A percentile compares a stretch with the other conserved stretches of the same genome.
Conservation (phyloP, 2,329 filamentous ascomycete species). For the Penicillium sp. region DNA sequence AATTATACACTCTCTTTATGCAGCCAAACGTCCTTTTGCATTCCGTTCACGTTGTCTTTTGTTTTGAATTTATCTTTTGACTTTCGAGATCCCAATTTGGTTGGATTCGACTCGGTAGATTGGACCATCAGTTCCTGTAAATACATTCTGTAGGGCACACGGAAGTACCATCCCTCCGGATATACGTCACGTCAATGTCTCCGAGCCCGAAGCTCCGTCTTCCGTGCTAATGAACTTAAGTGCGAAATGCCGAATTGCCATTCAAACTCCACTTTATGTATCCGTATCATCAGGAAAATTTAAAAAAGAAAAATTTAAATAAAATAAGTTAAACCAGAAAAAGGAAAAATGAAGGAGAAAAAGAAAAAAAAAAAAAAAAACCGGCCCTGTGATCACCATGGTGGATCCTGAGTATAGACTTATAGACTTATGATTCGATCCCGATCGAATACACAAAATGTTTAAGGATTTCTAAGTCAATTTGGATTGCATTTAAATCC, state of each 20-base stretch:
- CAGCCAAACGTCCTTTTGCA: not conserved
- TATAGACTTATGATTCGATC: slow-evolving; percentile 18
- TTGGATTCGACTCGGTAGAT: too few relatives aligned
- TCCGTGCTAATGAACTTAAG: not conserved
- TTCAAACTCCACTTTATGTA: not conserved
- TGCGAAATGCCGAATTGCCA: slow-evolving; percentile 1
- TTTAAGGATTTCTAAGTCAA: not conserved
- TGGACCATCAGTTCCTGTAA: too few relatives aligned
- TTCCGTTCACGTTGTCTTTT: too few relatives aligned
- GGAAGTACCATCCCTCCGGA: slow-evolving; percentile 19
- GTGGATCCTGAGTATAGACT: slow-evolving; percentile 10
- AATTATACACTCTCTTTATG: slow-evolving; percentile 8
- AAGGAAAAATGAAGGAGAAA: not conserved
- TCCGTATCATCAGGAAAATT: not conserved
- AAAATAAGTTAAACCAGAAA: not conserved
- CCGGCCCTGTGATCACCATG: slow-evolving; percentile 15
- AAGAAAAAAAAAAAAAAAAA: not conserved
- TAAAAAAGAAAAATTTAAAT: not conserved
- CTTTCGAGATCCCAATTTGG: too few relatives aligned
- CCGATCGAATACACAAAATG: slow-evolving; percentile 11
- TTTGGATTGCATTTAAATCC: not conserved
- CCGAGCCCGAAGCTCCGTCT: slow-evolving; percentile 7
- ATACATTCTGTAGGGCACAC: too few relatives aligned
- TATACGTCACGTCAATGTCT: slow-evolving; percentile 13
- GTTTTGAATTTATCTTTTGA: too few relatives aligned